Evolutionary conservation across 2,329 filamentous ascomycete species (phyloP).

Genomic region (Trichophyton benhamiae): DNA sequence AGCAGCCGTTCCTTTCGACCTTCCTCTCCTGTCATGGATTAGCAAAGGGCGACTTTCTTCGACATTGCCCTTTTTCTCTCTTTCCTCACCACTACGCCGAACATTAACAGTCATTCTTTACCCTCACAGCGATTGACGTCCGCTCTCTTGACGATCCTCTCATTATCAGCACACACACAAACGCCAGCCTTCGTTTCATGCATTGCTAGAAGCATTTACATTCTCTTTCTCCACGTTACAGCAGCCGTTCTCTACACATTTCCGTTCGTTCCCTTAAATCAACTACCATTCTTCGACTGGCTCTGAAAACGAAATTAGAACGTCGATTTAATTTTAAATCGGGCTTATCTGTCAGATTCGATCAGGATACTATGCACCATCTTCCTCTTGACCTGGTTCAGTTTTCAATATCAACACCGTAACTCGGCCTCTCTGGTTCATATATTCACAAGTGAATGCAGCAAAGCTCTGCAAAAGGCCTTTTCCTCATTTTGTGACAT

Average conservation of each 20-base stretch:
- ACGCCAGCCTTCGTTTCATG: not conserved
- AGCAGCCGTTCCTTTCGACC: slow-evolving; percentile 13
- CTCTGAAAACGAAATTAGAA: not conserved
- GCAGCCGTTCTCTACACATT: not conserved
- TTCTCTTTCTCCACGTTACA: not conserved
- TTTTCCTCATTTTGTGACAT: not conserved
- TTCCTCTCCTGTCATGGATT: not conserved
- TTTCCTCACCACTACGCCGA: too few relatives aligned
- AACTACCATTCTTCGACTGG: not conserved
- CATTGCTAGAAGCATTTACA: slow-evolving; percentile 4
- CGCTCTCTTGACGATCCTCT: slow-evolving; percentile 5
- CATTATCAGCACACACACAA: not conserved
- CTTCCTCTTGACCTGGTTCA: not conserved
- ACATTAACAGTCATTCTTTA: not conserved
- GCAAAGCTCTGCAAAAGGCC: not conserved
- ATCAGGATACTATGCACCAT: not conserved
- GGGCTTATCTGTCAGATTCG: not conserved
- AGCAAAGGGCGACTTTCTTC: not conserved
- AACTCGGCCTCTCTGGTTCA: not conserved
- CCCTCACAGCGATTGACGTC: slow-evolving; percentile 5
- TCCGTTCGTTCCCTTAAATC: not conserved
- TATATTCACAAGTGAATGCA: not conserved
- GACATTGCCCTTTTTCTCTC: too few relatives aligned
- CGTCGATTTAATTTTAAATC: not conserved
- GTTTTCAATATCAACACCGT: not conserved